phyloP scores from a whole-genome alignment of 202 grass and related monocot species.

The Bolboschoenoplectus hybrid region DNA sequence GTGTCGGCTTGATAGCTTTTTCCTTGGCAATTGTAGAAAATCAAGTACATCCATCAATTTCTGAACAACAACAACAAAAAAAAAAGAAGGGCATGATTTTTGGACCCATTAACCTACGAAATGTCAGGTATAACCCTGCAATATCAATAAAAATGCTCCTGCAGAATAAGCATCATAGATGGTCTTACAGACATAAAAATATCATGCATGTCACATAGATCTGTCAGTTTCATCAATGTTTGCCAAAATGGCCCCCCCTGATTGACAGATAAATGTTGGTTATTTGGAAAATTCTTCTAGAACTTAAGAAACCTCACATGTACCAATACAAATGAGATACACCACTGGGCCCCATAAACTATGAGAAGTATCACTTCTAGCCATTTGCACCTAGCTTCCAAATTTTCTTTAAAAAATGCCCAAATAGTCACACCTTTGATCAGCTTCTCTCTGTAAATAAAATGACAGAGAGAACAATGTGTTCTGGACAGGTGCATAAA shows the following conservation, averaged over 20 bases:
- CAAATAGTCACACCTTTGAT: background rate
- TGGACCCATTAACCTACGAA: background rate
- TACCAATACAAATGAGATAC: background rate
- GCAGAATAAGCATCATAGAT: background rate
- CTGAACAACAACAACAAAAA: slow-evolving; percentile 45
- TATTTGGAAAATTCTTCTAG: slow-evolving; percentile 11
- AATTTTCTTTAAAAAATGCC: slow-evolving; percentile 5
- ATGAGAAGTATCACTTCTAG: background rate
- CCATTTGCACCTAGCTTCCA: background rate
- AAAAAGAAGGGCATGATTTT: slow-evolving; percentile 26
- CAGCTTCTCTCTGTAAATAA: background rate
- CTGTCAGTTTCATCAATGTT: background rate
- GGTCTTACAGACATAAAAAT: background rate
- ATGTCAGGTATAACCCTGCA: background rate
- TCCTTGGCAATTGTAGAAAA: slow-evolving; percentile 79
- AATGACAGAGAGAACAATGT: background rate
- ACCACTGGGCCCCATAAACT: background rate
- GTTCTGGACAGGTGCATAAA: background rate
- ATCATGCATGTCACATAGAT: background rate
- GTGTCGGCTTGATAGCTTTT: slow-evolving; percentile 67
- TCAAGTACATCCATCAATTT: slow-evolving; percentile 78
- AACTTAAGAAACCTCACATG: background rate
- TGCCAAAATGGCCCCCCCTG: background rate
- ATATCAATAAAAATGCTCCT: background rate
- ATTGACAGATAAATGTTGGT: slow-evolving; percentile 27